Percentiles rank a stretch among this genome's conserved stretches.
Conservation (phyloP, 441 rosid species). For the Gossypium davidsonii region DNA sequence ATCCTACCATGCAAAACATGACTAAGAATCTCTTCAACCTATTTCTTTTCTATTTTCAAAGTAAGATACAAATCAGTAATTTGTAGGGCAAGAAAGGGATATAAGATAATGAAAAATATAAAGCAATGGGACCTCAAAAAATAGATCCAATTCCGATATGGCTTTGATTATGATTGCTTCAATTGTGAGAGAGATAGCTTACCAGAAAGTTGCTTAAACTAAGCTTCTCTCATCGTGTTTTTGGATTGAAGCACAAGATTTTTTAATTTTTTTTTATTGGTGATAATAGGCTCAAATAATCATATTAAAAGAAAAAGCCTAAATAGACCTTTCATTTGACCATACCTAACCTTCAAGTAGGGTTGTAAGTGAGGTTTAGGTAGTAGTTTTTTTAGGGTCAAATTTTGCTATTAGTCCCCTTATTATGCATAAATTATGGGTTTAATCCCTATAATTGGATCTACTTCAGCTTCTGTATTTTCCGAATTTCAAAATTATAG, state of each 20-base stretch:
- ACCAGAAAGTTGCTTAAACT: constrained; percentile 15
- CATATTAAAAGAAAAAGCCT: background rate
- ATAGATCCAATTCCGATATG: too few relatives aligned
- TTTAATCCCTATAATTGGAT: too few relatives aligned
- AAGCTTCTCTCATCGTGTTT: background rate
- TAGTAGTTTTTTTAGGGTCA: background rate
- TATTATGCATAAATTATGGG: too few relatives aligned
- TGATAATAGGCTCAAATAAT: background rate
- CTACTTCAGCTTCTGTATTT: too few relatives aligned
- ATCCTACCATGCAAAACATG: background rate
- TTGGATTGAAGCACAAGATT: constrained; percentile 9
- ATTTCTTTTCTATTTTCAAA: background rate
- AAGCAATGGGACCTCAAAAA: background rate
- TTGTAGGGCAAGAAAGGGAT: constrained; percentile 9
- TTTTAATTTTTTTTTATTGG: background rate
- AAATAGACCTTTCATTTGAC: background rate
- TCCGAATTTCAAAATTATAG: too few relatives aligned
- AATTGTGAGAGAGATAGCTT: constrained; percentile 18
- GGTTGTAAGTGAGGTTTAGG: background rate
- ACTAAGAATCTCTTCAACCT: background rate
- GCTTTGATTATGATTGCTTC: constrained; percentile 6
- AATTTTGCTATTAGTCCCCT: background rate
- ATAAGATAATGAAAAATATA: background rate
- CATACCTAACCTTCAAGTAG: background rate
- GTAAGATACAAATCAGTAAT: background rate